Evolutionary conservation across 2,329 filamentous ascomycete genomes (phyloP).

Genomic region (Paraconiothyrium sp.): DNA sequence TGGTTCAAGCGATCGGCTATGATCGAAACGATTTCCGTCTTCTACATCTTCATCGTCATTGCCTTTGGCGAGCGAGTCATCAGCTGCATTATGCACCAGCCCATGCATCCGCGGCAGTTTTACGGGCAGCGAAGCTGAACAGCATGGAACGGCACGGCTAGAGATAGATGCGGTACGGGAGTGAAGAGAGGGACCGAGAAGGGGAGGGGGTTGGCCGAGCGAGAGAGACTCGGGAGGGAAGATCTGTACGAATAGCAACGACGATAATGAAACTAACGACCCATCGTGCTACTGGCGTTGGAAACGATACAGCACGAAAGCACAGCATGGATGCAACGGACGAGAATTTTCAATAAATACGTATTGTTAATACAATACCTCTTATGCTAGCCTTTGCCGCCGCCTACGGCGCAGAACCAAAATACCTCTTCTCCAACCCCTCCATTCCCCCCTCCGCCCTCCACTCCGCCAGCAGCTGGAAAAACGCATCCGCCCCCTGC

Average conservation of each 20-base stretch:
- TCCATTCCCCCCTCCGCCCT: slow-evolving; percentile 36
- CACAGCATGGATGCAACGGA: no score
- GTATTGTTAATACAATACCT: no score
- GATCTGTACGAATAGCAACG: background rate
- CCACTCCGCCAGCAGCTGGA: slow-evolving; percentile 47
- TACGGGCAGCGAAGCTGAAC: background rate
- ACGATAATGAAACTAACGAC: no score
- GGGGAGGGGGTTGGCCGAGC: background rate
- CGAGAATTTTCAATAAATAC: no score
- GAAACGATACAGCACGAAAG: no score
- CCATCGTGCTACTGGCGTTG: no score
- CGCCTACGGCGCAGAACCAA: background rate
- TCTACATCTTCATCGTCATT: slow-evolving; percentile 18
- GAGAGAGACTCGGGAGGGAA: background rate
- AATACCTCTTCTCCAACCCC: slow-evolving; percentile 37
- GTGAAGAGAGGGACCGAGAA: background rate
- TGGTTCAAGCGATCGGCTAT: background rate
- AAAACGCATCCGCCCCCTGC: slow-evolving; percentile 42
- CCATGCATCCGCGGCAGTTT: slow-evolving; percentile 12
- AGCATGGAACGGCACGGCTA: no score
- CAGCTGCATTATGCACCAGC: slow-evolving; percentile 14
- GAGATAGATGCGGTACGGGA: background rate
- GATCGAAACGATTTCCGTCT: slow-evolving; percentile 15
- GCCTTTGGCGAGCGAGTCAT: slow-evolving; percentile 19
- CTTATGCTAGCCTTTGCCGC: no score